These are phyloP conservation scores for Aspergillus homomorphus DNA, from an alignment of 495 filamentous ascomycete species.

Conservation along the genomic window DNA sequence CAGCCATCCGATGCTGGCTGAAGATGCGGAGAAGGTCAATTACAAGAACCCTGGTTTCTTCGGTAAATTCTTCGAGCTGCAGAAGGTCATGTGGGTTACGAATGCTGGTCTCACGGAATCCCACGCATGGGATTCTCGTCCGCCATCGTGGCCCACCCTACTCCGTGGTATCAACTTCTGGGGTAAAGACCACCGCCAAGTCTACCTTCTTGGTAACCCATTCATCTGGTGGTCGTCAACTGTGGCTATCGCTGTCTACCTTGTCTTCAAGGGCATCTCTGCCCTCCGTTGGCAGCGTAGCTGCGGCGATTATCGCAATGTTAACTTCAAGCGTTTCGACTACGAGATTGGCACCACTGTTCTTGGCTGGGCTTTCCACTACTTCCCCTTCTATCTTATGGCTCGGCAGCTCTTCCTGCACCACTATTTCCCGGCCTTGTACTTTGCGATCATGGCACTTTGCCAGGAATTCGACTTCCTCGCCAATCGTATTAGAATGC, in stretches of 20 bases:
- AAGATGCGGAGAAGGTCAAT: conserved; percentile 84
- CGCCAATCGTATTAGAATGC: conserved; percentile 59
- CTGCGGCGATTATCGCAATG: conserved; percentile 76
- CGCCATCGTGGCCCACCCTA: conserved; percentile 88
- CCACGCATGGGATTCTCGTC: conserved; percentile 96
- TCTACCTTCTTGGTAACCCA: conserved; percentile 95
- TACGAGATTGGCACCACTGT: conserved; percentile 91
- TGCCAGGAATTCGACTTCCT: conserved; percentile 88
- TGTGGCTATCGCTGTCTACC: conserved; percentile 72
- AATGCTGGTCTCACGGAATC: conserved; percentile 96
- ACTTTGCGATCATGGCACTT: conserved; percentile 86
- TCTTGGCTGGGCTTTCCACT: conserved; percentile 93
- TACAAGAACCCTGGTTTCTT: conserved; percentile 94
- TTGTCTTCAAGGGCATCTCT: conserved; percentile 80
- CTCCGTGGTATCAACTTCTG: conserved; percentile 98
- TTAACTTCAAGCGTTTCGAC: conserved; percentile 91
- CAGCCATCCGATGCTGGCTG: conserved; percentile 69
- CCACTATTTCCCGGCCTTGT: conserved; percentile 94
- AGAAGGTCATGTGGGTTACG: conserved; percentile 98
- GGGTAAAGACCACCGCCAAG: conserved; percentile 89
- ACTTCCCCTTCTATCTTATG: conserved; percentile 98
- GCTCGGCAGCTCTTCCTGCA: conserved; percentile 96
- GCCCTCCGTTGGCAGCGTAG: conserved; percentile 92
- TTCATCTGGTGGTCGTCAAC: conserved; percentile 93
- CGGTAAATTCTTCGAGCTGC: conserved; percentile 98